A percentile compares a stretch with the other conserved stretches of the same genome.
phyloP scores from a whole-genome alignment of 2,329 filamentous ascomycete genomes.

The Fusarium sp. region DNA sequence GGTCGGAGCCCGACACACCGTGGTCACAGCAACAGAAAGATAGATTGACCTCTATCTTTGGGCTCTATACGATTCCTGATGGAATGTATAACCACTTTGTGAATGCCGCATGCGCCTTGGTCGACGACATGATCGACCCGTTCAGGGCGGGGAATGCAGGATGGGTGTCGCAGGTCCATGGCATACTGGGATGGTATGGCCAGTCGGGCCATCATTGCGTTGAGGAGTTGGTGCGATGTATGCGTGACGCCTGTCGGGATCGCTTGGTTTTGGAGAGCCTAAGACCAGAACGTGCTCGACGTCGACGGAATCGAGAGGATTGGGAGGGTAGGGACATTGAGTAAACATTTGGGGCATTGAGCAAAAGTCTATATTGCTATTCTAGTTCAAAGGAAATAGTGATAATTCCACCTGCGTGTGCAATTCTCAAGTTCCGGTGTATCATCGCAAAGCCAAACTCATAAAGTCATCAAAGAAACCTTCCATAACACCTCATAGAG shows the following conservation, averaged over 20 bases:
- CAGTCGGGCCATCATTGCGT: not conserved
- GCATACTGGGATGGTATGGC: not conserved
- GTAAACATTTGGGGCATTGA: not conserved
- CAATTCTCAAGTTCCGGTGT: not conserved
- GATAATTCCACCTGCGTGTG: not conserved
- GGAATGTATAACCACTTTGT: not conserved
- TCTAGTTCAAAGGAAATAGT: not conserved
- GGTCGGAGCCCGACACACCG: not conserved
- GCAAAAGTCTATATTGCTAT: not conserved
- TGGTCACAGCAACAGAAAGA: not conserved
- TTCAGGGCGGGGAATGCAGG: not conserved
- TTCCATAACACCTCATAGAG: slow-evolving; percentile 31
- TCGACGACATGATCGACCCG: not conserved
- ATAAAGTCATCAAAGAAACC: not conserved
- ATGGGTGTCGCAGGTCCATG: slow-evolving; percentile 11
- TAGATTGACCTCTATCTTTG: not conserved
- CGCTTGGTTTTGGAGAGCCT: not conserved
- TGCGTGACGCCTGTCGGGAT: not conserved
- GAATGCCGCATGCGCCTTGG: not conserved
- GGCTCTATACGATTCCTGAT: not conserved
- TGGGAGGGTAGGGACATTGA: not conserved
- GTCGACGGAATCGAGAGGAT: not conserved
- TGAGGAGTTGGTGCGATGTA: not conserved
- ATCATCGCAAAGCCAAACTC: not conserved
- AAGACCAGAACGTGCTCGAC: not conserved